Conservation (phyloP, 169 alveolate species). For the Plasmodium berghei region DNA sequence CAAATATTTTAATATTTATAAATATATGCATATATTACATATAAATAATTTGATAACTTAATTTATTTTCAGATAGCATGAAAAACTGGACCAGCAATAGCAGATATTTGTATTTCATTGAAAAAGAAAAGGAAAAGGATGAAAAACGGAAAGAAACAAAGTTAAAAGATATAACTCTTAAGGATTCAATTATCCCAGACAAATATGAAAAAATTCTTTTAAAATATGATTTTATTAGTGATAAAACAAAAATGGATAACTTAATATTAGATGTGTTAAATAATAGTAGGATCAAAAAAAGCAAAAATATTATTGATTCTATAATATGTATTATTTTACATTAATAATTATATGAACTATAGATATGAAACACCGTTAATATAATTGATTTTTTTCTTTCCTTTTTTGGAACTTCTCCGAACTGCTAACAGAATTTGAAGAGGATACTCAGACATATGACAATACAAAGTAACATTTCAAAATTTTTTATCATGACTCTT, state of each 20-base stretch:
- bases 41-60: neutral
- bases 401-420: no score
- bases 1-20: neutral
- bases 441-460: no score
- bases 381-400: no score
- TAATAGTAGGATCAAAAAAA: conserved; percentile 21
- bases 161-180: conserved; percentile 34
- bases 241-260: conserved; percentile 40
- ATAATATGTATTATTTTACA: neutral
- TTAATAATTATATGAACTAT: no score
- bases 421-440: no score
- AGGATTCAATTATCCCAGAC: conserved; percentile 32
- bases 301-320: neutral
- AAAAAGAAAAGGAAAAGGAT: conserved; percentile 43
- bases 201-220: conserved; percentile 40
- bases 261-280: conserved; percentile 56
- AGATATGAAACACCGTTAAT: no score
- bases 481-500: no score
- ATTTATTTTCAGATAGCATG: conserved; percentile 44
- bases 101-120: conserved; percentile 57
- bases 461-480: no score
- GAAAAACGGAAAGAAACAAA: conserved; percentile 22
- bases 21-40: neutral
- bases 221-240: conserved; percentile 50
- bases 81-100: conserved; percentile 41